Evolutionary conservation across 331 rosid species (phyloP), one percentile per base, ranked within the genome.

Genomic region (Prunus yedoensis): DNA sequence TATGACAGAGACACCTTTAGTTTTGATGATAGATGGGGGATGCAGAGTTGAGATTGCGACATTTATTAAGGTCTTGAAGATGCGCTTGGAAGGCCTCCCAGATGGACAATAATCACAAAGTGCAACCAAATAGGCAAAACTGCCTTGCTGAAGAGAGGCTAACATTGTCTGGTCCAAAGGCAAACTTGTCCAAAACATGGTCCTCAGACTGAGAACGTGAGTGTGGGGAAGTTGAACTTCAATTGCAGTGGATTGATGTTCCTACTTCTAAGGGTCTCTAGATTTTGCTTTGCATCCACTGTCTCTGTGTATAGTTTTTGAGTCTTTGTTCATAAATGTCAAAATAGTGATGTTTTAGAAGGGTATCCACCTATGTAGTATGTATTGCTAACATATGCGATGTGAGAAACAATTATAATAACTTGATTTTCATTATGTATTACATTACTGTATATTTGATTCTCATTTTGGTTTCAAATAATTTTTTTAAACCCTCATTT

Each of bases 11-110:
- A 84, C 28, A 49, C 79, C 1, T 84, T 84, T n/a, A 73, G 82
- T 23, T 73, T 81, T 1, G 88, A 85, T 41, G 88, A 85, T 71
- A 75, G 59, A 85, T 85, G 88, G 88, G 88, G 8, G 83, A 81
- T 18, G 85, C 85, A 2, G 75, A 81, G 75, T 71, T 56, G 85
- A 85, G 8, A 66, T 78, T 12, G 74, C 57, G 5, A 38, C 79
- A 0, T 78, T 78, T 52, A 5, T 81, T 20, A 63, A 81, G 58
- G 81, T 70, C 4, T 15, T 71, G 28, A 75, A 75, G 64, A 71
- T 66, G 81, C 6, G 47, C 12, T 53, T 32, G 8, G 45, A 46
- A 17, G 78, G 70, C n/a, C 83, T 81, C 14, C 71, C 74, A 21
- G 79, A 60, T 52, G 88, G 62, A 75, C 83, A n/a, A 32, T 78